Percentiles rank a stretch among this genome's conserved stretches.
Conservation (phyloP, 805 yeast genomes). For the Sugiyamaella floridensis region DNA sequence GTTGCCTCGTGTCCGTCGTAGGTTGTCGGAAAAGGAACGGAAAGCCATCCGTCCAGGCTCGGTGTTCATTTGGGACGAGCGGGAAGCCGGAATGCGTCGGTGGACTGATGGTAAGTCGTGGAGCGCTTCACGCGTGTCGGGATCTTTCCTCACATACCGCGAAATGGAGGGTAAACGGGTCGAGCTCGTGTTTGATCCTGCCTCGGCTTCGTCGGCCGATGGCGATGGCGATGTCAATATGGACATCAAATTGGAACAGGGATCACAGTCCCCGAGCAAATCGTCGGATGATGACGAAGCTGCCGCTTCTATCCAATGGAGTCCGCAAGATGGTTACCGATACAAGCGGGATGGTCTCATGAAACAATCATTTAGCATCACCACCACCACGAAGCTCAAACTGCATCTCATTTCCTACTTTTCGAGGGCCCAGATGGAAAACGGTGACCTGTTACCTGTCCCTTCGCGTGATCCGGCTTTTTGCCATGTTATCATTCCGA, state of each 20-base stretch:
- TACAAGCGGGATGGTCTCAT: conserved; percentile 49
- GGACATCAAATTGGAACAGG: not conserved
- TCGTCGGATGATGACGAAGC: conserved; percentile 7
- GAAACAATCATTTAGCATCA: conserved; percentile 57
- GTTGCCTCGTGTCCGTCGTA: conserved; percentile 51
- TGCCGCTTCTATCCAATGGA: conserved; percentile 3
- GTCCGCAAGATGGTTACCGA: conserved; percentile 30
- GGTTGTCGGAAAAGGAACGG: conserved; percentile 53
- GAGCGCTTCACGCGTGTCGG: conserved; percentile 65
- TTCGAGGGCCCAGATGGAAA: conserved; percentile 26
- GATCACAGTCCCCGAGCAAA: not conserved
- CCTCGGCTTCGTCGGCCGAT: not conserved
- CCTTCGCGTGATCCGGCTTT: conserved; percentile 43
- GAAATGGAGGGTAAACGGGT: conserved; percentile 43
- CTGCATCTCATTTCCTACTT: conserved; percentile 58
- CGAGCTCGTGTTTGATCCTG: conserved; percentile 16
- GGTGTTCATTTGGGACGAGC: conserved; percentile 66
- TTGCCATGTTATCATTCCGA: conserved; percentile 30
- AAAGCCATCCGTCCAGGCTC: conserved; percentile 49
- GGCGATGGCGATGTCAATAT: not conserved
- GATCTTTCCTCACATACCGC: conserved; percentile 53
- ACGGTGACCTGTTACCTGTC: conserved; percentile 29
- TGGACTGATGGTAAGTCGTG: conserved; percentile 77
- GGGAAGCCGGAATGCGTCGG: conserved; percentile 60
- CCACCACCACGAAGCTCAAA: conserved; percentile 46